Evolutionary conservation across 1,284 basidiomycete genomes (phyloP), one percentile per base, ranked within the genome.

Genomic region (Ceraceosorus guamensis): DNA sequence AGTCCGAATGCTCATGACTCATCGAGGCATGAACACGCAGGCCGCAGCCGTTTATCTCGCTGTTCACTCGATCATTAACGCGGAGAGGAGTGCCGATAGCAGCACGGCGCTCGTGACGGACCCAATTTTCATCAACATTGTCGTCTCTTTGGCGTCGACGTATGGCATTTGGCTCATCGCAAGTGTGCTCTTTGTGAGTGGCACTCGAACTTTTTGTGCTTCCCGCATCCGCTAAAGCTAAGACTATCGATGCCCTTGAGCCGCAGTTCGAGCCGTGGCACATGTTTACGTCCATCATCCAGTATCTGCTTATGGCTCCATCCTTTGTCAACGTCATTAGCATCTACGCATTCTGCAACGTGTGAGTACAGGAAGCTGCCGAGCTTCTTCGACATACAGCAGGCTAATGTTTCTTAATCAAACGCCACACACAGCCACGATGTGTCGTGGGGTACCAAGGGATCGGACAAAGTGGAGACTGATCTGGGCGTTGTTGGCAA

Each of bases 301-400:
- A 76, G 62, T 76, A 73, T 45, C 47, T 75, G 33, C 64, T 76
- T 3, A 52, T 76, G 57, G 66, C 73, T 2, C 73, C 73, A 6
- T 68, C 65, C 10, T 73, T 73, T 49, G 64, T 76, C 59, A 75
- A 73, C 53, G 68, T 75, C 37, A 71, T 76, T 58, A 65, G 64
- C 55, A 71, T 76, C 47, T 76, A 76, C 47, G 71, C 72, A 0
- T 73, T 76, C 52, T 71, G 68, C 63, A 75, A 76, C 66, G 37
- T 60, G 39, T 41, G 39, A 41, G 39, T 41, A 1, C 11, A 57
- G 11, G 16, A 24, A 7, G 16, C 7, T 24, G 44, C 8, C 10
- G 39, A 16, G 39, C 16, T 41, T 24, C 16, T 5, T 46, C 16
- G 3, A 13, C 8, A 46, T 7, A 2, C 16, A n/a, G 10, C 16